Evolutionary conservation across 2,329 filamentous ascomycete species (phyloP).

Genomic region (Colletotrichum sidae): DNA sequence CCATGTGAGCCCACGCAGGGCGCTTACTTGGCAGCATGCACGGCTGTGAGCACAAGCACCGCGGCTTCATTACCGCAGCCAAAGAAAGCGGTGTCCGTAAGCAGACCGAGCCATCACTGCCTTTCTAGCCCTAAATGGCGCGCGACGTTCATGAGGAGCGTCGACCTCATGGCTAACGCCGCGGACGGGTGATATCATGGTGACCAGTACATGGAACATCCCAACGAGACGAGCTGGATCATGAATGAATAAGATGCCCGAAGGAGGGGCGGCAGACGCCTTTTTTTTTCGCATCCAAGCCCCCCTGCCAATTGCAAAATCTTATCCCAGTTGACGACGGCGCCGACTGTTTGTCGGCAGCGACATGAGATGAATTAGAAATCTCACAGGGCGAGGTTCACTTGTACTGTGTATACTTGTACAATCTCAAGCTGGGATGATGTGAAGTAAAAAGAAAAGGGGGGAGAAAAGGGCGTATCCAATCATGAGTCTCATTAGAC

Average conservation of each 20-base stretch:
- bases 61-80: no score
- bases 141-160: background rate
- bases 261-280: no score
- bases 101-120: slow-evolving; percentile 11
- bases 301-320: no score
- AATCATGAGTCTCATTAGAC: no score
- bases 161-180: no score
- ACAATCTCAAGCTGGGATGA: slow-evolving; percentile 11
- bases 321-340: background rate
- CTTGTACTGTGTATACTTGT: no score
- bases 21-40: no score
- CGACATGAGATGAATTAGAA: slow-evolving; percentile 32
- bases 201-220: background rate
- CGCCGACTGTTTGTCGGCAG: slow-evolving; percentile 20
- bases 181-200: slow-evolving; percentile 10
- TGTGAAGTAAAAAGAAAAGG: background rate
- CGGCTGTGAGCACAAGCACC: no score
- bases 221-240: background rate
- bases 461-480: no score
- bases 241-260: no score
- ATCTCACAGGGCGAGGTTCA: slow-evolving; percentile 16
- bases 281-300: no score
- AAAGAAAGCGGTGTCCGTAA: slow-evolving; percentile 4
- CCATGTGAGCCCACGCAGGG: no score
- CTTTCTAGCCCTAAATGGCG: background rate